Conservation (phyloP, 768 basidiomycete genomes). For the Calocybe gangraenosa region DNA sequence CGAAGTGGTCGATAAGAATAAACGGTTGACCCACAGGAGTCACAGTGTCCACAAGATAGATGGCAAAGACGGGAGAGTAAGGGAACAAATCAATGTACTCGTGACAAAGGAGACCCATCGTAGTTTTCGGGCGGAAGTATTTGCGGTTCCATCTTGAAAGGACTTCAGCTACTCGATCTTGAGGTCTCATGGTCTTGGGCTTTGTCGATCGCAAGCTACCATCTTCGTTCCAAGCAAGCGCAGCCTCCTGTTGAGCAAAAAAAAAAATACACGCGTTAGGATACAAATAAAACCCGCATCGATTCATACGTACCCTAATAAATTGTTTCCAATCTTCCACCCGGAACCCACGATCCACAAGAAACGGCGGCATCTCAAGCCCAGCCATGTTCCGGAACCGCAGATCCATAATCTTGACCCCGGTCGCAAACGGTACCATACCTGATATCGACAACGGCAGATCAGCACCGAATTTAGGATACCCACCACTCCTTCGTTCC, state of each 20-base stretch:
- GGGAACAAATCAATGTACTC: constrained; percentile 18
- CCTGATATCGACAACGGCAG: background rate
- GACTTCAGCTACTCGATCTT: constrained; percentile 17
- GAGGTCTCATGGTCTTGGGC: constrained; percentile 14
- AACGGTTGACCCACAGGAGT: background rate
- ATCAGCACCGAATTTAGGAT: background rate
- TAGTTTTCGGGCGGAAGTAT: constrained; percentile 14
- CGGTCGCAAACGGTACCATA: background rate
- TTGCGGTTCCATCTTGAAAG: constrained; percentile 17
- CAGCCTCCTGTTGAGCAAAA: constrained; percentile 13
- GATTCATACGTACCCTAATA: constrained; percentile 12
- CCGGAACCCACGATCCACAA: constrained; percentile 8
- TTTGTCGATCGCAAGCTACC: background rate
- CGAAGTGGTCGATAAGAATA: background rate
- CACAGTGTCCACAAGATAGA: constrained; percentile 22
- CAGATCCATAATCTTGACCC: constrained; percentile 17
- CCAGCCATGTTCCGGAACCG: constrained; percentile 10
- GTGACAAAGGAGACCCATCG: constrained; percentile 15
- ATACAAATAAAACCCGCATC: no score
- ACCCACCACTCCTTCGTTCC: background rate
- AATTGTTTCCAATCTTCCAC: constrained; percentile 16
- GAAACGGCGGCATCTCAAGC: constrained; percentile 10
- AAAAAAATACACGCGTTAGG: no score
- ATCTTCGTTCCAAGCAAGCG: constrained; percentile 14
- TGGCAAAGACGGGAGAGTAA: constrained; percentile 19